Conservation (phyloP, 257 asterid species). For the Solanum gandarillasii region DNA sequence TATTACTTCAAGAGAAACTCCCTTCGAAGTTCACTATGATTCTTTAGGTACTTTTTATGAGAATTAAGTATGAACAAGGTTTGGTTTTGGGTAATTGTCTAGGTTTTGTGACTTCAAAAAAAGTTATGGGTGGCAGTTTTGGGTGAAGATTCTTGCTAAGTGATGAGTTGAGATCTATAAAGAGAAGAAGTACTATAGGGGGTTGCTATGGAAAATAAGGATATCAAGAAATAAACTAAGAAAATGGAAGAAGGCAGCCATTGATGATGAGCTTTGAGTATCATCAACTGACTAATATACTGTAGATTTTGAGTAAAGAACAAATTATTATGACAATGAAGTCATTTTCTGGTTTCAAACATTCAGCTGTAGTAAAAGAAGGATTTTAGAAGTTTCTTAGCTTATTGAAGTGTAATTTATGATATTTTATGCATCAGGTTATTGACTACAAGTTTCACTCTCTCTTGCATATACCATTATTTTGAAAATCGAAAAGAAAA, state of each 20-base stretch:
- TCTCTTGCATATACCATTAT: too few relatives aligned
- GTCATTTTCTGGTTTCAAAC: too few relatives aligned
- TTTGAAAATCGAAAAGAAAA: too few relatives aligned
- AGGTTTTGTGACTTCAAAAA: constrained; percentile 54
- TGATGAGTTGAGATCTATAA: constrained; percentile 5
- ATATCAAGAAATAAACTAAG: constrained; percentile 5
- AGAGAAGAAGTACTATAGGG: constrained; percentile 11
- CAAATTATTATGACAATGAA: too few relatives aligned
- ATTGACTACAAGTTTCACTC: too few relatives aligned
- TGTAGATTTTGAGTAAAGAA: neutral
- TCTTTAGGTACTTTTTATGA: neutral
- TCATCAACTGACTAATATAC: neutral
- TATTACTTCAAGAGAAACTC: neutral
- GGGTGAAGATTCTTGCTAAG: neutral
- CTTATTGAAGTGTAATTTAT: too few relatives aligned
- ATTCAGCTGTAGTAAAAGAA: too few relatives aligned
- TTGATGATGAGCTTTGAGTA: neutral
- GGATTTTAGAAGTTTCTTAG: too few relatives aligned
- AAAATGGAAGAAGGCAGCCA: neutral
- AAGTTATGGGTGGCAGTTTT: constrained; percentile 10
- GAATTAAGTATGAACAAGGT: constrained; percentile 20
- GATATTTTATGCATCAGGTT: too few relatives aligned
- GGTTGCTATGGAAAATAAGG: constrained; percentile 18
- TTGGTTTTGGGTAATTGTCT: constrained; percentile 33
- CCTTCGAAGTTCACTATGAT: neutral